These are phyloP conservation scores for Diplotaxis tenuifolia DNA, from an alignment of 345 rosid species.

Conservation along the genomic window DNA sequence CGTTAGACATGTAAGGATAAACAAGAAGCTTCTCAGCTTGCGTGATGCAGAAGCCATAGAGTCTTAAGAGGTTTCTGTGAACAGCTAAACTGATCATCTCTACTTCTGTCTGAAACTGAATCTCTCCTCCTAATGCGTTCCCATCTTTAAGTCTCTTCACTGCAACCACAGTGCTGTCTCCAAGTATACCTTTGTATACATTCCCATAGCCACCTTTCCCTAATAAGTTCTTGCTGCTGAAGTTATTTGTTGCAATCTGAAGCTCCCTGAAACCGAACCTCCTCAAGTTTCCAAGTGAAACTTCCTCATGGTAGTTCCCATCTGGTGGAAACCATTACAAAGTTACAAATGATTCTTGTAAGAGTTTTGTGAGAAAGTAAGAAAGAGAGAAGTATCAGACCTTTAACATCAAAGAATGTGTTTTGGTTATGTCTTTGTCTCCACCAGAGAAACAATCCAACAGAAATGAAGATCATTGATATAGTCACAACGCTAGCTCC, in stretches of 20 bases:
- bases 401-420: conserved; percentile 77
- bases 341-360: conserved; percentile 4
- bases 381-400: conserved; percentile 40
- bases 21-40: conserved; percentile 43
- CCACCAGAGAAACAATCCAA: conserved; percentile 82
- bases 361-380: conserved; percentile 18
- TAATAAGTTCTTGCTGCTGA: conserved; percentile 39
- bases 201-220: conserved; percentile 46
- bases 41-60: conserved; percentile 41
- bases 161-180: conserved; percentile 36
- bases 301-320: conserved; percentile 42
- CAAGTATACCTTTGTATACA: conserved; percentile 41
- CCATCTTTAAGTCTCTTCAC: conserved; percentile 45
- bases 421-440: conserved; percentile 67
- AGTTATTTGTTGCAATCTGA: conserved; percentile 40
- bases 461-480: conserved; percentile 58
- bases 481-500: conserved; percentile 64
- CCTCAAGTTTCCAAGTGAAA: conserved; percentile 40
- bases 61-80: conserved; percentile 42
- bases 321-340: conserved; percentile 13
- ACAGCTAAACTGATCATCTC: conserved; percentile 46
- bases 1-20: conserved; percentile 45
- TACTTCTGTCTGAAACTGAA: conserved; percentile 44
- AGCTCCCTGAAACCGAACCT: conserved; percentile 41
- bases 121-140: conserved; percentile 43